Percentiles rank a stretch among this genome's conserved stretches.
phyloP scores from a whole-genome alignment of 306 rosid genomes.

The Vicia sativa region DNA sequence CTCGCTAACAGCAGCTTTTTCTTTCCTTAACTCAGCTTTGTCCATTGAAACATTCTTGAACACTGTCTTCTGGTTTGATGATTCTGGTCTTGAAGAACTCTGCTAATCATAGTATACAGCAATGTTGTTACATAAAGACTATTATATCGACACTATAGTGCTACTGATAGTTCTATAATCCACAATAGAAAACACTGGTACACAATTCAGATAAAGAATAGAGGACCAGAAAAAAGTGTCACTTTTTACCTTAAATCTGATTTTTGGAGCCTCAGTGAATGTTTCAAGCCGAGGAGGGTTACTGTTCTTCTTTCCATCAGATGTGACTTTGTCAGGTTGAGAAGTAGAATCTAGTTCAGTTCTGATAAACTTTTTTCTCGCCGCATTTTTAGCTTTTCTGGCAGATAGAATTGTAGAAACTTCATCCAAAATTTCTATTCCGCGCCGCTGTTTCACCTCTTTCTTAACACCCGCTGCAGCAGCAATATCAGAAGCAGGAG shows the following conservation, averaged over 20 bases:
- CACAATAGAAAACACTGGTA: background rate
- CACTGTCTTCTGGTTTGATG: slow-evolving; percentile 37
- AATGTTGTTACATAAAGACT: background rate
- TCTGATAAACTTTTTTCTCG: slow-evolving; percentile 37
- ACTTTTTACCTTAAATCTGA: slow-evolving; percentile 44
- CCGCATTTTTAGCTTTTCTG: slow-evolving; percentile 44
- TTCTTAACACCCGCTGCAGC: slow-evolving; percentile 23
- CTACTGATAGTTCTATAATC: background rate
- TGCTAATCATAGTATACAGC: slow-evolving; percentile 30
- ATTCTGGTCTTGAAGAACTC: slow-evolving; percentile 41
- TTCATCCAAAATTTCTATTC: slow-evolving; percentile 29
- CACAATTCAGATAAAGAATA: background rate
- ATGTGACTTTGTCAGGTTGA: slow-evolving; percentile 34
- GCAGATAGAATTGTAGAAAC: slow-evolving; percentile 34
- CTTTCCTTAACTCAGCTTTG: slow-evolving; percentile 34
- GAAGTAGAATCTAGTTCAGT: slow-evolving; percentile 20
- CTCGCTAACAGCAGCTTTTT: slow-evolving; percentile 28
- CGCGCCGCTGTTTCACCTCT: slow-evolving; percentile 7
- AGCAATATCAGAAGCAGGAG: slow-evolving; percentile 26
- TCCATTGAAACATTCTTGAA: slow-evolving; percentile 26
- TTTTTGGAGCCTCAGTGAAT: slow-evolving; percentile 10
- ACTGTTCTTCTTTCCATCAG: slow-evolving; percentile 31
- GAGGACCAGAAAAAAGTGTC: background rate
- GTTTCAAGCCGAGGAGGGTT: slow-evolving; percentile 9
- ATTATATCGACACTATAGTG: background rate